Conservation (phyloP, 23 red algal species). For the Gracilaria domingensis region DNA sequence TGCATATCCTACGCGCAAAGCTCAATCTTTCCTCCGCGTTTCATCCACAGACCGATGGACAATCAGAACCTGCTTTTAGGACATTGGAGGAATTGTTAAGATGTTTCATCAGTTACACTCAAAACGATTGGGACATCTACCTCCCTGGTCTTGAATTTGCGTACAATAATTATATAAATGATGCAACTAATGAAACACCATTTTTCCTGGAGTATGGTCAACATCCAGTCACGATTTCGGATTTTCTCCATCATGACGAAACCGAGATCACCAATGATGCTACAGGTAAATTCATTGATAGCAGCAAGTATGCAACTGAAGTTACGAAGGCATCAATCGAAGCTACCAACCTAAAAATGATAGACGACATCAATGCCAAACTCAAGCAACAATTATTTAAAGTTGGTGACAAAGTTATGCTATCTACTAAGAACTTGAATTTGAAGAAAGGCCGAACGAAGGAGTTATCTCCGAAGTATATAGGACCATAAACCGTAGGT, state of each 20-base stretch:
- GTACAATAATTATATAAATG: constrained; percentile 34
- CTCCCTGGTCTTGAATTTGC: constrained; percentile 49
- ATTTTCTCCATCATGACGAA: background rate
- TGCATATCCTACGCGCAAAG: constrained; percentile 11
- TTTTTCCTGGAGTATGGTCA: constrained; percentile 48
- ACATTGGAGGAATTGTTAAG: constrained; percentile 34
- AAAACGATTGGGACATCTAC: constrained; percentile 38
- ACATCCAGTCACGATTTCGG: background rate
- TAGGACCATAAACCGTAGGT: background rate
- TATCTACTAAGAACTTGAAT: background rate
- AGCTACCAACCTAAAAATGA: background rate
- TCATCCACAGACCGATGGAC: constrained; percentile 44
- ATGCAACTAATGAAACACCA: constrained; percentile 41
- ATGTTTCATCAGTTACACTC: constrained; percentile 34
- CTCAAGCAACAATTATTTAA: background rate
- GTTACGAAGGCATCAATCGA: background rate
- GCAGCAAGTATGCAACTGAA: background rate
- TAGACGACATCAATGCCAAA: background rate
- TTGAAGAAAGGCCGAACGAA: background rate
- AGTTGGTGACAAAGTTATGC: constrained; percentile 9
- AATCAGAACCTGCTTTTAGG: constrained; percentile 39
- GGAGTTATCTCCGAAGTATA: background rate
- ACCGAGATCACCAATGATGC: background rate
- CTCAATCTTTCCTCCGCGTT: constrained; percentile 43
- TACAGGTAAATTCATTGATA: background rate